These are phyloP conservation scores for Acer yangbiense DNA, from an alignment of 345 rosid genomes.

Conservation along the genomic window DNA sequence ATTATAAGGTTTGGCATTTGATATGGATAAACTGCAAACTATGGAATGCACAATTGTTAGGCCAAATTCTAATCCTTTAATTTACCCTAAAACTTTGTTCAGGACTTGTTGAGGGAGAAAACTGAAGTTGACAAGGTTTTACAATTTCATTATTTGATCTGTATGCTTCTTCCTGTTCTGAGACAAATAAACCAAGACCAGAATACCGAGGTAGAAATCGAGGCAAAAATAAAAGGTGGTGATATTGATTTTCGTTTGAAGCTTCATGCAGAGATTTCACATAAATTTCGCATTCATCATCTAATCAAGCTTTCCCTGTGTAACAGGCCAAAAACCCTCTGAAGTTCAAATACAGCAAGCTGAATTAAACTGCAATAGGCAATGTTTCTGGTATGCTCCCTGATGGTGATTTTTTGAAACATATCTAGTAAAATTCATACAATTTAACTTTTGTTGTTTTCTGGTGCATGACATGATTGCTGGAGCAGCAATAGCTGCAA, in stretches of 20 bases:
- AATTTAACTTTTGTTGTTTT: constrained; percentile 23
- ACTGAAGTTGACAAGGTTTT: constrained; percentile 67
- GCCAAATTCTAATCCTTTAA: constrained; percentile 16
- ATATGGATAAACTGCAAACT: constrained; percentile 15
- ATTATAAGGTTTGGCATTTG: constrained; percentile 74
- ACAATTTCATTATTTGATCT: constrained; percentile 78
- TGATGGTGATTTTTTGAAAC: constrained; percentile 18
- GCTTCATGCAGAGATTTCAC: background rate
- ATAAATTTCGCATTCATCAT: background rate
- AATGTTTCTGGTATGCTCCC: constrained; percentile 55
- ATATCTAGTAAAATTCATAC: constrained; percentile 18
- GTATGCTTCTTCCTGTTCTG: constrained; percentile 89
- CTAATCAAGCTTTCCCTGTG: constrained; percentile 14
- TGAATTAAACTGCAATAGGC: constrained; percentile 49
- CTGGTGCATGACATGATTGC: constrained; percentile 32
- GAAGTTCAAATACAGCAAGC: constrained; percentile 50
- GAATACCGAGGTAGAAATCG: constrained; percentile 60
- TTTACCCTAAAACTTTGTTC: constrained; percentile 30
- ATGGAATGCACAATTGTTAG: constrained; percentile 17
- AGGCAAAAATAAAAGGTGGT: constrained; percentile 70
- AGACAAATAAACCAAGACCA: constrained; percentile 72
- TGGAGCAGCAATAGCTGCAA: constrained; percentile 56
- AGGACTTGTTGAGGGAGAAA: constrained; percentile 59
- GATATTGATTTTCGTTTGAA: constrained; percentile 3
- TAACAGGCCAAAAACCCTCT: constrained; percentile 51